Evolutionary conservation across 2,329 filamentous ascomycete genomes (phyloP).

Genomic region (Alternaria atra): DNA sequence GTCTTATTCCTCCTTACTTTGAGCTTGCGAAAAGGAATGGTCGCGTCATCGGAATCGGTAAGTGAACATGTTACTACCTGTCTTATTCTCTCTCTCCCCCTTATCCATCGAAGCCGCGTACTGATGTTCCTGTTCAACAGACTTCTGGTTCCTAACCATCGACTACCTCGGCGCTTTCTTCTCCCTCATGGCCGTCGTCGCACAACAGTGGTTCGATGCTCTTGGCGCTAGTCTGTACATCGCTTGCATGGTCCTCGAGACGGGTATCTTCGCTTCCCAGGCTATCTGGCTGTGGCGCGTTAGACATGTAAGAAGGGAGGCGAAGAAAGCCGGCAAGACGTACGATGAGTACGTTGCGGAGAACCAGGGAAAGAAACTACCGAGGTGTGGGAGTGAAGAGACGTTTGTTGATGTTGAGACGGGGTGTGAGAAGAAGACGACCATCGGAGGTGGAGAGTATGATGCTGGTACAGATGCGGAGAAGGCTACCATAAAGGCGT

Average conservation of each 20-base stretch:
- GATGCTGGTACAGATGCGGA: neutral
- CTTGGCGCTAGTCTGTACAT: constrained; percentile 69
- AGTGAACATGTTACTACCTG: constrained; percentile 19
- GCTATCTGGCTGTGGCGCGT: constrained; percentile 67
- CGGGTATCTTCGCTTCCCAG: constrained; percentile 68
- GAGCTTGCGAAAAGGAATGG: constrained; percentile 70
- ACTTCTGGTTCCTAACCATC: constrained; percentile 66
- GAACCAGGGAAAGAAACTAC: constrained; percentile 35
- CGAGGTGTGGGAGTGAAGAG: constrained; percentile 32
- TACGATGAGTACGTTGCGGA: constrained; percentile 62
- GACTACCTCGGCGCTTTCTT: constrained; percentile 71
- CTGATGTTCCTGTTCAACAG: constrained; percentile 36
- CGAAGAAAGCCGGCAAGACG: constrained; percentile 61
- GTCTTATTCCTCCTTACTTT: constrained; percentile 68
- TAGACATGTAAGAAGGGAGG: constrained; percentile 61
- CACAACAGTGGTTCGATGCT: constrained; percentile 68
- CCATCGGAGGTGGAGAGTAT: constrained; percentile 5
- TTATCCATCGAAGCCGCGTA: neutral
- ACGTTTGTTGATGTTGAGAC: constrained; percentile 41
- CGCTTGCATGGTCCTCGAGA: constrained; percentile 65
- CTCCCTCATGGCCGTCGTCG: constrained; percentile 69
- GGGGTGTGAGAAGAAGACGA: constrained; percentile 9
- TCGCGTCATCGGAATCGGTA: constrained; percentile 69
- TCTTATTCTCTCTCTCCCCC: fast-evolving
- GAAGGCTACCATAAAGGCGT: neutral